Percentiles rank a stretch among this genome's conserved stretches.
Evolutionary conservation across 1,284 basidiomycete genomes (phyloP).

Genomic region (Polyporus tsugae): DNA sequence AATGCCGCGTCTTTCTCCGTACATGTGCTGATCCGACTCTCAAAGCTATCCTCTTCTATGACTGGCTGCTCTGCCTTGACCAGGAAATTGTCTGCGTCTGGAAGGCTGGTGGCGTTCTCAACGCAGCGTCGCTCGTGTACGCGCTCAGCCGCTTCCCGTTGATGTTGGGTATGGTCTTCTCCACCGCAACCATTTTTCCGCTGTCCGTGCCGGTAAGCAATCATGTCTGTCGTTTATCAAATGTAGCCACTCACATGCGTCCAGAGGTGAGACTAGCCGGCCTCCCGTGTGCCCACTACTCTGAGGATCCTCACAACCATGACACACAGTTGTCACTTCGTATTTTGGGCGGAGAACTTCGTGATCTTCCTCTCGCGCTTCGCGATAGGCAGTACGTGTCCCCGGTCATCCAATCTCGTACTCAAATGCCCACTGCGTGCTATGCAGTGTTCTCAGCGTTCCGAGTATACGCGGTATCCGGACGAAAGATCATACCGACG

Average conservation of each 20-base stretch:
- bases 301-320: neutral
- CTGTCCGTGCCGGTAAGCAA: neutral
- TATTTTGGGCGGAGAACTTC: neutral
- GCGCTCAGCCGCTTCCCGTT: neutral
- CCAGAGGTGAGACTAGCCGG: neutral
- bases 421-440: neutral
- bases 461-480: neutral
- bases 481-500: neutral
- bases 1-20: neutral
- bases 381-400: neutral
- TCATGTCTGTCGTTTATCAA: neutral
- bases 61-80: constrained; percentile 2
- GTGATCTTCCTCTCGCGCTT: neutral
- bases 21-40: neutral
- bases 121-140: neutral
- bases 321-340: neutral
- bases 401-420: neutral
- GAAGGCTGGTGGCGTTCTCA: neutral
- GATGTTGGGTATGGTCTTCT: neutral
- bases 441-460: neutral
- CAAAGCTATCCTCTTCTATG: neutral
- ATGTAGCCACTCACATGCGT: neutral
- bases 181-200: neutral
- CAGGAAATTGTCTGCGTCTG: neutral
- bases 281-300: neutral